phyloP scores from a whole-genome alignment of 306 rosid genomes.

The Nissolia schottii region DNA sequence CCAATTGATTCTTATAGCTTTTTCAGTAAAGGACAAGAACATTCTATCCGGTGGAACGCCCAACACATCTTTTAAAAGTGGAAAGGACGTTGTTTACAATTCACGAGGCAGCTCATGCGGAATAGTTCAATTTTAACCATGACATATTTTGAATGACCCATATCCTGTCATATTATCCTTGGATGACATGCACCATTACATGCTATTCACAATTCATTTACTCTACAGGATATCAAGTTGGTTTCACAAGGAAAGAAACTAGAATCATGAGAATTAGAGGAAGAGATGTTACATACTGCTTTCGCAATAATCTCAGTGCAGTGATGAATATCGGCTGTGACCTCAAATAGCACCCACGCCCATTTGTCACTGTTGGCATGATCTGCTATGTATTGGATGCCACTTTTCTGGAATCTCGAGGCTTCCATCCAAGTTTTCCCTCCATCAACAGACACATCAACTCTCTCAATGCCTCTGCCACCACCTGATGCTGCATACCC shows the following conservation, averaged over 20 bases:
- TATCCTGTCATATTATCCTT: neutral
- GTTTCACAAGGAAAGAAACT: neutral
- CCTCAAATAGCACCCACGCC: conserved; percentile 97
- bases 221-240: neutral
- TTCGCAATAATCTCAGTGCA: conserved; percentile 75
- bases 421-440: conserved; percentile 89
- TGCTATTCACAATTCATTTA: neutral
- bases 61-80: neutral
- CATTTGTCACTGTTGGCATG: conserved; percentile 67
- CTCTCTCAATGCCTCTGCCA: conserved; percentile 93
- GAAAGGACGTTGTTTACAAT: neutral
- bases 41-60: neutral
- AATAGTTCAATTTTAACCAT: neutral
- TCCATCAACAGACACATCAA: conserved; percentile 83
- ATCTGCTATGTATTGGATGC: conserved; percentile 53
- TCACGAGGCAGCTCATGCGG: neutral
- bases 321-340: conserved; percentile 47
- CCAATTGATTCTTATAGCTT: neutral
- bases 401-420: conserved; percentile 59
- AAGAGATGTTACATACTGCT: conserved; percentile 59
- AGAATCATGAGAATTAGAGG: neutral
- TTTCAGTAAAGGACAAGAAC: neutral
- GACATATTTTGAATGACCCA: neutral
- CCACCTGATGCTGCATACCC: conserved; percentile 95
- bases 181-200: neutral